Evolutionary conservation across 1,284 basidiomycete species (phyloP).

Genomic region (Marasmius sp.): DNA sequence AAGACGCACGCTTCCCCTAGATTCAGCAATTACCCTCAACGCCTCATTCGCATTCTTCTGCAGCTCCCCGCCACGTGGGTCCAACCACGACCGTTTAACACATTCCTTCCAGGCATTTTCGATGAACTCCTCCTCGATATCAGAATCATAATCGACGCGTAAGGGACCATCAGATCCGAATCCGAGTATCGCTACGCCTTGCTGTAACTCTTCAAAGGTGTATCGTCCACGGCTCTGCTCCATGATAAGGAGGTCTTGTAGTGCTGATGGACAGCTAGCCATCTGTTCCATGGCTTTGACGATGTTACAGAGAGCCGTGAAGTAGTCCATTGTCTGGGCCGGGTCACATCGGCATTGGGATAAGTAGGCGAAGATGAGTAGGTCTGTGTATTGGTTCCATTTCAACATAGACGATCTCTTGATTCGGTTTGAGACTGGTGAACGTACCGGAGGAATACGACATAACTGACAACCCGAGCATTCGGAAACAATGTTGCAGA

Average conservation of each 20-base stretch:
- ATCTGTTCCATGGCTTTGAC: constrained; percentile 46
- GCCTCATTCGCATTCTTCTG: constrained; percentile 60
- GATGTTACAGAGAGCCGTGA: constrained; percentile 54
- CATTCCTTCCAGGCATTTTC: constrained; percentile 66
- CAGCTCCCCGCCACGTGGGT: constrained; percentile 41
- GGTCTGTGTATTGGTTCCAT: constrained; percentile 38
- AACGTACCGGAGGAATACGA: constrained; percentile 61
- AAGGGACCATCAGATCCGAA: constrained; percentile 62
- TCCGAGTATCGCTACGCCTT: constrained; percentile 53
- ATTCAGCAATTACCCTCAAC: constrained; percentile 63
- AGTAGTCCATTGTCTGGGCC: constrained; percentile 56
- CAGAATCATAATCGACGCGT: constrained; percentile 63
- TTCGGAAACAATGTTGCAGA: constrained; percentile 40
- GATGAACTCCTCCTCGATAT: constrained; percentile 68
- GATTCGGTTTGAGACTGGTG: neutral
- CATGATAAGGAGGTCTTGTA: constrained; percentile 56
- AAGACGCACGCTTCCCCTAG: constrained; percentile 49
- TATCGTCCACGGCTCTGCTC: constrained; percentile 68
- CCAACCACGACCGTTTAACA: constrained; percentile 62
- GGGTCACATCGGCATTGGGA: constrained; percentile 80
- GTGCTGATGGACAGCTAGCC: constrained; percentile 39
- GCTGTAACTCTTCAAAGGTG: constrained; percentile 49
- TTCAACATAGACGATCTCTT: no score
- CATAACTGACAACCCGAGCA: constrained; percentile 62
- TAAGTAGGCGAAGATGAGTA: constrained; percentile 72